Conservation (phyloP, 306 rosid species). For the Ormosia semicastrata region DNA sequence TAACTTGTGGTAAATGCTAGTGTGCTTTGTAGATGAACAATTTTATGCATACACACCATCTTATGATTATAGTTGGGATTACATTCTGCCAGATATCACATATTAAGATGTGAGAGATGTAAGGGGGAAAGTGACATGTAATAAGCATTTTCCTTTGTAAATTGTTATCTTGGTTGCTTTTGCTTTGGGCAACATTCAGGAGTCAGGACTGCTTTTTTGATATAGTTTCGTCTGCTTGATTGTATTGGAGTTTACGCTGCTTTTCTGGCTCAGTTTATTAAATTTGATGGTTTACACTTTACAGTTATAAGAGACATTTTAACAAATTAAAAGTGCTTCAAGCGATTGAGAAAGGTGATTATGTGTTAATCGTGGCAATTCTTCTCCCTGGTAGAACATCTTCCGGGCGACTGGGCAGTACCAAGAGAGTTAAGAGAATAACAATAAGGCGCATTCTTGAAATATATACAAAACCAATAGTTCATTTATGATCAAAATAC, state of each 20-base stretch:
- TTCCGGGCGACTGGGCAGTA: background rate
- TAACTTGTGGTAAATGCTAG: background rate
- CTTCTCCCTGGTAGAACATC: background rate
- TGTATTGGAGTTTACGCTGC: background rate
- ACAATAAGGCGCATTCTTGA: background rate
- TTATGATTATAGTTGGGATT: background rate
- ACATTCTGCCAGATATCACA: too few species aligned
- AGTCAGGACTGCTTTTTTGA: conserved; percentile 23
- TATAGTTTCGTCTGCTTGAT: background rate
- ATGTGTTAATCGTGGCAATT: background rate
- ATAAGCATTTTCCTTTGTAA: too few species aligned
- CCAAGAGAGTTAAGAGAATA: background rate
- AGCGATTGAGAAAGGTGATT: conserved; percentile 4
- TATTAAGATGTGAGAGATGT: too few species aligned
- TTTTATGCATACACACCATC: too few species aligned
- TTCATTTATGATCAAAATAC: conserved; percentile 29
- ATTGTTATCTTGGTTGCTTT: background rate
- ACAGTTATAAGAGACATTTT: conserved; percentile 11
- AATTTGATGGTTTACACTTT: background rate
- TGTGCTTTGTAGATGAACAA: background rate
- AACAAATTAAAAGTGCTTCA: background rate
- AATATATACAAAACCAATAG: background rate
- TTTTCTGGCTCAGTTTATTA: background rate
- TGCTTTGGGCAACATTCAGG: background rate
- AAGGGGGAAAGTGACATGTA: background rate